Conservation (phyloP, 78 protist genomes). For the Ministeria vibrans region DNA sequence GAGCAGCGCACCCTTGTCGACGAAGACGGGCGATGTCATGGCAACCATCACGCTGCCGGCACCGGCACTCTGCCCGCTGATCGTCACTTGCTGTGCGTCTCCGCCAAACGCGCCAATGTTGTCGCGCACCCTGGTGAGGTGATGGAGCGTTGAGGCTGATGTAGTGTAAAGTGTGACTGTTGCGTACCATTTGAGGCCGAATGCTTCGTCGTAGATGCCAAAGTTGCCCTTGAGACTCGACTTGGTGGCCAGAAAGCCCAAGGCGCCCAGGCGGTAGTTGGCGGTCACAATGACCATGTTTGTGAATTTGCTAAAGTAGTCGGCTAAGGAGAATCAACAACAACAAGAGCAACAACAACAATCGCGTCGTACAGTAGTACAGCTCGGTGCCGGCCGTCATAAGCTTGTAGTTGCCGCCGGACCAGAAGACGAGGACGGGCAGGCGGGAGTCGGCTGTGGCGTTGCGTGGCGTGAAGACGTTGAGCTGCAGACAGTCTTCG, state of each 20-base stretch:
- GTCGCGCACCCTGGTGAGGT: no score
- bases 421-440: conserved; percentile 25
- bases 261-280: conserved; percentile 27
- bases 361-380: not conserved
- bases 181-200: conserved; percentile 66
- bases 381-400: not conserved
- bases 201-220: conserved; percentile 65
- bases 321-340: no score
- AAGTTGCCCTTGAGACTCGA: conserved; percentile 40
- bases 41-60: not conserved
- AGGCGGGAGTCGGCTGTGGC: not conserved
- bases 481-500: conserved; percentile 40
- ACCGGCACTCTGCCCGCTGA: conserved; percentile 7
- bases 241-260: conserved; percentile 50
- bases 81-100: conserved; percentile 15
- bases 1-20: not conserved
- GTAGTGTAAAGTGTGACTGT: no score
- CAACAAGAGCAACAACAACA: not conserved
- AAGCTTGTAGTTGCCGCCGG: conserved; percentile 25
- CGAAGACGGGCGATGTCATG: no score
- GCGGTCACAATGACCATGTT: not conserved
- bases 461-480: conserved; percentile 26
- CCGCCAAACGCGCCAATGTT: conserved; percentile 72
- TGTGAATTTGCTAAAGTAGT: no score
- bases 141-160: no score